Base-by-base conservation (phyloP, 768 basidiomycete genomes). In the Termitomyces titanicus region DNA sequence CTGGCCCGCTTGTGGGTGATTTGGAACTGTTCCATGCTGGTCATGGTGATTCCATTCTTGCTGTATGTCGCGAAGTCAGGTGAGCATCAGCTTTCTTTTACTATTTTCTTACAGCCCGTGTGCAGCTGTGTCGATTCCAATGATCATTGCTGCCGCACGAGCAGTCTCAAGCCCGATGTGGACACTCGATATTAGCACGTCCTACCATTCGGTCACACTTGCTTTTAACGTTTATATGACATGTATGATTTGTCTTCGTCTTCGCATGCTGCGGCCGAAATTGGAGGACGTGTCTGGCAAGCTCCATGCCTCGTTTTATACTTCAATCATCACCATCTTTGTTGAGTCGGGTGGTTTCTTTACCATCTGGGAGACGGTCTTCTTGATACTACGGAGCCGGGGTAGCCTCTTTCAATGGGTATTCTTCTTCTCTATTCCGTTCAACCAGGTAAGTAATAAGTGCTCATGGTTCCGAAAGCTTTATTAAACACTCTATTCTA, bases 281-380 rank as follows among this genome's bases (percentile, higher is more conserved):
- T 63, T 72, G 20, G 70, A 72, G 52, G 65, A 61, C 11, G 71
- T 72, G 1, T 51, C 72, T 11, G 75, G 74, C 18, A 67, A 63
- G 31, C 62, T 75, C 6, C 66, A 70, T 47, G 72, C 75, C 1
- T 66, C 68, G 5, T 67, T 70, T n/a, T 76, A 76, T 49, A 74
- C 70, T 18, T 73, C 73, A 1, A 37, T 45, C 12, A 61, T 66
- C 24, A 74, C 74, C 2, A 64, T 67, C 31, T 69, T 74, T 38
- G 73, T 75, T n/a, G 75, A 76, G 55, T 72, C 73, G 49, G 74
- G 72, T 13, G 69, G 66, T 8, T 66, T 76, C 31, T 71, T 73
- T 56, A 72, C 75, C 0, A 8, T 73, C 0, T 76, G 75, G 75
- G 54, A 59, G 5, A 52, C 66, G 15, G 56, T 59, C 20, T 68